Evolutionary conservation across 768 basidiomycete genomes (phyloP).

Genomic region (Lentinula edodes): DNA sequence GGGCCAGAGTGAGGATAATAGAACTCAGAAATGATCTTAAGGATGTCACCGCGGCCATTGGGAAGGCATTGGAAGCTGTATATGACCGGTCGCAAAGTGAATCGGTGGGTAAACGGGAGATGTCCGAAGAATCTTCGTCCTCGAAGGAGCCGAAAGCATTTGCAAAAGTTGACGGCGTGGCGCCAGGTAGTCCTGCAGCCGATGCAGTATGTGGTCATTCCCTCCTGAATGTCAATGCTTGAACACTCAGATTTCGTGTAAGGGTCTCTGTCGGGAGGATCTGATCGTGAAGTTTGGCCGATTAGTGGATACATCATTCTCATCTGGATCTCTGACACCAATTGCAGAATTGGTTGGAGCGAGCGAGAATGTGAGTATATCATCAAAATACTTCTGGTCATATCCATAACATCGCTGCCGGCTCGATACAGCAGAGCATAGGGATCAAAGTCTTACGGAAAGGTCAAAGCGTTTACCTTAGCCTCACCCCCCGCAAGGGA

Average conservation of each 20-base stretch:
- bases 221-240: neutral
- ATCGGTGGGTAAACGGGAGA: neutral
- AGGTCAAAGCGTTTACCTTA: constrained; percentile 39
- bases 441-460: constrained; percentile 52
- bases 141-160: constrained; percentile 35
- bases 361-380: constrained; percentile 66
- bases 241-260: neutral
- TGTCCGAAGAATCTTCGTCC: neutral
- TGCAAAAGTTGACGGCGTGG: constrained; percentile 78
- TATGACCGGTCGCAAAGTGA: constrained; percentile 39
- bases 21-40: constrained; percentile 77
- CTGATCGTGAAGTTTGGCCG: constrained; percentile 70
- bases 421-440: constrained; percentile 45
- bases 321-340: constrained; percentile 53
- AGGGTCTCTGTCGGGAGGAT: constrained; percentile 70
- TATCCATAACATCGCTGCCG: neutral
- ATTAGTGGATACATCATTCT: constrained; percentile 50
- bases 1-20: constrained; percentile 72
- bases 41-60: constrained; percentile 60
- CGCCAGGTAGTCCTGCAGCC: constrained; percentile 76
- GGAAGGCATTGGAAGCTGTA: constrained; percentile 60
- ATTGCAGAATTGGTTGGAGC: constrained; percentile 69
- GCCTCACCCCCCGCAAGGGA: constrained; percentile 61
- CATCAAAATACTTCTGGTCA: neutral
- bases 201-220: constrained; percentile 51